Evolutionary conservation across 2,329 filamentous ascomycete genomes (phyloP).

Genomic region (Alternaria triticimaculans): DNA sequence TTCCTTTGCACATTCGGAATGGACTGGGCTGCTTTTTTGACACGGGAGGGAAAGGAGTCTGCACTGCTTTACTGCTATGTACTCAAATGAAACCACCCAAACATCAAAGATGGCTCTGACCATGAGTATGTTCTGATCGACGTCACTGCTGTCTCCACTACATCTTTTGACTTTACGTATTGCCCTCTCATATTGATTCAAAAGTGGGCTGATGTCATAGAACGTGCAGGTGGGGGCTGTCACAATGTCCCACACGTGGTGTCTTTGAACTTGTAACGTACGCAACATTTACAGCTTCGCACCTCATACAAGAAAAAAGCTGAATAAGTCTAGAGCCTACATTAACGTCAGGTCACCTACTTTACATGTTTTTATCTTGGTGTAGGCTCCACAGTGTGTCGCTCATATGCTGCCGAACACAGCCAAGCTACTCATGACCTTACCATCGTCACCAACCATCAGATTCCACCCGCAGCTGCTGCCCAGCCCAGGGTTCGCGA

Average conservation of each 20-base stretch:
- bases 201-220: too few species aligned
- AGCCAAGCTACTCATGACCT: conserved; percentile 63
- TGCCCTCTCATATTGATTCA: background rate
- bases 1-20: conserved; percentile 42
- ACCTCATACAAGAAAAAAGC: background rate
- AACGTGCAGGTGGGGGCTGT: background rate
- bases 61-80: conserved; percentile 37
- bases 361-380: too few species aligned
- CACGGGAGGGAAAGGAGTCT: conserved; percentile 37
- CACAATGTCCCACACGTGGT: background rate
- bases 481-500: conserved; percentile 68
- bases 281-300: conserved; percentile 9
- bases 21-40: conserved; percentile 40
- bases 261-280: background rate
- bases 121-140: conserved; percentile 13
- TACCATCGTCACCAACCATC: conserved; percentile 64
- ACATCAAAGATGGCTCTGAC: conserved; percentile 39
- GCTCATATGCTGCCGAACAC: conserved; percentile 59
- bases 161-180: background rate
- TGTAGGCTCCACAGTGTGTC: background rate
- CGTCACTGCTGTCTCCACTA: background rate
- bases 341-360: too few species aligned
- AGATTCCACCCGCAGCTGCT: conserved; percentile 70
- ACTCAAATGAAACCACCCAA: conserved; percentile 42
- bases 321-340: too few species aligned